Base-by-base conservation (phyloP, 2,329 filamentous ascomycete genomes). In the Drechmeria coniospora region DNA sequence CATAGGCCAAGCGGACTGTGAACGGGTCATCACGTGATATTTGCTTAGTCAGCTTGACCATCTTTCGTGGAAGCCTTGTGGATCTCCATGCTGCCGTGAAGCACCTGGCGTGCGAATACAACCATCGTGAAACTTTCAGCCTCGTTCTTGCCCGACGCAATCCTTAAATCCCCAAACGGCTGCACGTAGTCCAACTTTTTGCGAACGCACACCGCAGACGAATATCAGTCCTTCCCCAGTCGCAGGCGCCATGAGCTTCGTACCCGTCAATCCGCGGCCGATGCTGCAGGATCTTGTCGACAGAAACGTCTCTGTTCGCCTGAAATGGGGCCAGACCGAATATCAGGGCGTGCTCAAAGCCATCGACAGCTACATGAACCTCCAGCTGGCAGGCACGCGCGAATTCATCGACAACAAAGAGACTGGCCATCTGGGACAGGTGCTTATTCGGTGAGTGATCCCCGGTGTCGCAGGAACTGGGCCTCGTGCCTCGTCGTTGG, bases 291-390 rank as follows among this genome's bases (percentile, higher is more conserved):
- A 76, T 50, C 75, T 94, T 38, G 79, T 98, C 58, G 80, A 92
- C 63, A 80, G 92, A 54, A 73, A 87, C 47, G 76, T 98, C 48
- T 66, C 86, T 37, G 79, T 98, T 38, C 82, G 86, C 45, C 70
- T 98, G 39, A 98, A 98, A 69, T 98, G 90, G 90, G 84, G 83
- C 44, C 78, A 94, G 57, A 90, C 83, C 34, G 90, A 98, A 56
- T 98, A 98, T 70, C 92, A 87, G 55, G 90, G 90, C 51, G 72
- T 73, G 40, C 72, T 98, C 36, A 80, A 93, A 49, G 87, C 79
- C 45, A 81, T 92, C 49, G 90, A 98, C 61, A 84, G 80, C 50
- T 98, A 98, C 65, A 95, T 98, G 87, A 98, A 98, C 63, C 75
- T 98, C 38, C 84, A 95, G 60, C 70, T 98, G 37, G 74, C 76